These are phyloP conservation scores for Calophaca sinica DNA, from an alignment of 306 rosid genomes.

Conservation along the genomic window DNA sequence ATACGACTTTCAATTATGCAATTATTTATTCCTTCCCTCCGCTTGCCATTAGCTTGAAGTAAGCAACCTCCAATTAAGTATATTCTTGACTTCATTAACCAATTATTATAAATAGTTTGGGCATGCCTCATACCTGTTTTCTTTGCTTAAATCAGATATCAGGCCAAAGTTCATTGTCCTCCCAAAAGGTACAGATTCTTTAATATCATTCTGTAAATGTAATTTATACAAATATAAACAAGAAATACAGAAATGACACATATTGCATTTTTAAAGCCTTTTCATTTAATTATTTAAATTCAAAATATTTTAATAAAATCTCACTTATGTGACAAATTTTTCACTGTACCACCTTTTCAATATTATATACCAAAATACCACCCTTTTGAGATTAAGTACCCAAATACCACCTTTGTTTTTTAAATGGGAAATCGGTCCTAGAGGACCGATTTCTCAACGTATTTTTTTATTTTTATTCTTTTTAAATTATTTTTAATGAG, in stretches of 20 bases:
- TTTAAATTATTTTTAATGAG: too few species aligned
- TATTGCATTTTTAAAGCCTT: neutral
- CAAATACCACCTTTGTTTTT: too few species aligned
- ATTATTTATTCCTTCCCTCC: constrained; percentile 28
- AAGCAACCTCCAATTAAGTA: constrained; percentile 35
- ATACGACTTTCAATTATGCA: constrained; percentile 16
- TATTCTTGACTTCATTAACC: constrained; percentile 42
- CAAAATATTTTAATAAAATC: neutral
- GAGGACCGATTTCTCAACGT: too few species aligned
- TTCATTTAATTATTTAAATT: neutral
- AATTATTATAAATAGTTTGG: constrained; percentile 7
- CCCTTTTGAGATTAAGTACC: too few species aligned
- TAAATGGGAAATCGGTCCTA: too few species aligned
- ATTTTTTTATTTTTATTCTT: too few species aligned
- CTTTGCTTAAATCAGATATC: constrained; percentile 40
- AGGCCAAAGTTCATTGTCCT: constrained; percentile 35
- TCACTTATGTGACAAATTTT: neutral
- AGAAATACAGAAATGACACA: constrained; percentile 8
- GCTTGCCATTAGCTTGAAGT: neutral
- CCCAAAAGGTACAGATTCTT: neutral
- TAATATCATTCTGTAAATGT: neutral
- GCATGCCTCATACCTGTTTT: constrained; percentile 29
- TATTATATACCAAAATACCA: too few species aligned
- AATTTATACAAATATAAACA: neutral
- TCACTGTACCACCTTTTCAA: too few species aligned